Base-by-base conservation (phyloP, 2,329 filamentous ascomycete species). In the Aspergillus fumigatiaffinis region DNA sequence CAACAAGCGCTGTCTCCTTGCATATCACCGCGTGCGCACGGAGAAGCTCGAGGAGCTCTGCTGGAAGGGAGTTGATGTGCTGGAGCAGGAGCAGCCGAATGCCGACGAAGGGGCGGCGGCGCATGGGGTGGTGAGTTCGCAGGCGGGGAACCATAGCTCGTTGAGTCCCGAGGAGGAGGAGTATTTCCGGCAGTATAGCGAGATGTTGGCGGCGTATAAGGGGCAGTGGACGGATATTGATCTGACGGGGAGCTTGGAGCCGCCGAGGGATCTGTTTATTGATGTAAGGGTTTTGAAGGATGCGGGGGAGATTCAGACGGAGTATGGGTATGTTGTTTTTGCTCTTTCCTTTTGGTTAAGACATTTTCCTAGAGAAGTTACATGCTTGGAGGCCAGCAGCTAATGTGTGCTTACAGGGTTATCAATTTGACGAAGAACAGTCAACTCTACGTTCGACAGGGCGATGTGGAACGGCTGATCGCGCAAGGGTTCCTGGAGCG, bases 181-280 rank as follows among this genome's bases (percentile, higher is more conserved):
- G 67, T 99, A 97, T 70, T 90, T 96, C 56, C 84, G 93, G 59
- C 88, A 92, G 69, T 99, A 97, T 71, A 88, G 89, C 63, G 92
- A 99, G 68, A 80, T 99, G 63, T 79, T 99, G 55, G 91, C 93
- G n/a, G 91, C 92, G 1, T 97, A 95, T 76, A 99, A 99, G 73
- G 94, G 94, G 0, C 92, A 96, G 69, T 99, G 93, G 93, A 97
- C 93, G 21, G 94, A 99, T 72, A 89, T 99, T 64, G 94, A 99
- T 75, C 79, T 99, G 54, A 97, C 94, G 2, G 94, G 94, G 32
- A 94, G 90, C 69, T 79, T 99, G 70, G 92, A 96, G 70, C 94
- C 94, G 25, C 94, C 94, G n/a, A 86, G 86, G 66, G 94, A 99
- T 75, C 78, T 99, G 53, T 99, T 97, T 73, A 96, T 99, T 67